Conservation (phyloP, 176 grass and related monocot genomes). For the Otatea glauca region DNA sequence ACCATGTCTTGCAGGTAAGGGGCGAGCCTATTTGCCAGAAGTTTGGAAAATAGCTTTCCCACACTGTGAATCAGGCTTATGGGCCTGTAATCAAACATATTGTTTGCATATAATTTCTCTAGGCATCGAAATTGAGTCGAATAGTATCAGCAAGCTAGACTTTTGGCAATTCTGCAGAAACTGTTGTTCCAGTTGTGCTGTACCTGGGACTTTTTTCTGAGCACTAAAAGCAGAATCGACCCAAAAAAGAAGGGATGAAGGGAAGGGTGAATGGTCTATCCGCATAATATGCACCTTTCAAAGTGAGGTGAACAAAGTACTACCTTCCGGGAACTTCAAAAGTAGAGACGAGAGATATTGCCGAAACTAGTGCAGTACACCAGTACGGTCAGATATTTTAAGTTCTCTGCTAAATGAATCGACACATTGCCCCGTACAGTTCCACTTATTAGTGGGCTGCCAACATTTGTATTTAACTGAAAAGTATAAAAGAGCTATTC, state of each 20-base stretch:
- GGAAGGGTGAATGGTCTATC: not conserved
- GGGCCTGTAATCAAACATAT: no score
- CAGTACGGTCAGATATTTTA: not conserved
- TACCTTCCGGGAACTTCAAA: not conserved
- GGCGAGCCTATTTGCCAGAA: no score
- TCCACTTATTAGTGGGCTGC: not conserved
- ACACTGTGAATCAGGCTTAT: no score
- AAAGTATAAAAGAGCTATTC: not conserved
- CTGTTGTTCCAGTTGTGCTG: not conserved
- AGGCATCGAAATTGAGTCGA: not conserved
- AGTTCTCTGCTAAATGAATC: not conserved
- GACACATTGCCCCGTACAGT: not conserved
- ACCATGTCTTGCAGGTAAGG: no score
- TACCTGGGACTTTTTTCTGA: not conserved
- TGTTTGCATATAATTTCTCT: no score
- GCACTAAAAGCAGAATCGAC: not conserved
- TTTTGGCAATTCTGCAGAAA: not conserved
- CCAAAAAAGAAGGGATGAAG: not conserved
- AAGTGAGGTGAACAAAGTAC: not conserved
- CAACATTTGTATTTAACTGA: not conserved
- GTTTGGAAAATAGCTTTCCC: no score
- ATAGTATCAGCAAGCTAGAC: not conserved
- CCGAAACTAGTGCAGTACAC: not conserved
- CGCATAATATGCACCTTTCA: not conserved
- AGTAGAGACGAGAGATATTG: not conserved